These are phyloP conservation scores for Pichia insulana DNA, from an alignment of 805 yeast genomes.

Conservation along the genomic window DNA sequence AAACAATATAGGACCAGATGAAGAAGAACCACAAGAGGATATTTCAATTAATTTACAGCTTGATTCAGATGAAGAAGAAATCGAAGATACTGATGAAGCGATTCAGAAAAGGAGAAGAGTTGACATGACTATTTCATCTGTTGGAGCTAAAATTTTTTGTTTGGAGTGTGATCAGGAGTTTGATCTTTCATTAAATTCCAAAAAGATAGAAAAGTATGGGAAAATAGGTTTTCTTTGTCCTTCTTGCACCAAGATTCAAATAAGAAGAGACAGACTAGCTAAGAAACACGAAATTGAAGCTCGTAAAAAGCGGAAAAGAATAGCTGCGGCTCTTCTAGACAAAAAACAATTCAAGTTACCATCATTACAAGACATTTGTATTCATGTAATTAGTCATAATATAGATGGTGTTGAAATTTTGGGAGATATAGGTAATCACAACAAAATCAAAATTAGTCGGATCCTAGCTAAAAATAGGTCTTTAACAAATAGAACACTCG, in stretches of 20 bases:
- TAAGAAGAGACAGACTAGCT: conserved; percentile 35
- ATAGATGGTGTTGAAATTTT: conserved; percentile 70
- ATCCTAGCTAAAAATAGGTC: conserved; percentile 80
- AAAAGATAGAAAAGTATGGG: conserved; percentile 35
- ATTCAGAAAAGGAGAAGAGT: conserved; percentile 16
- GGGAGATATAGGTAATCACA: conserved; percentile 69
- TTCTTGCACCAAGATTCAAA: conserved; percentile 41
- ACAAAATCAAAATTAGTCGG: conserved; percentile 61
- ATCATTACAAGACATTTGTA: conserved; percentile 75
- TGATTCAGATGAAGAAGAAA: conserved; percentile 13
- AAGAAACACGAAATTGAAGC: conserved; percentile 51
- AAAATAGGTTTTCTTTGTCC: conserved; percentile 61
- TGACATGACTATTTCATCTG: conserved; percentile 10
- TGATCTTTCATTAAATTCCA: conserved; percentile 57
- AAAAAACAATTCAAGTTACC: conserved; percentile 55
- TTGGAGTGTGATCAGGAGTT: conserved; percentile 54
- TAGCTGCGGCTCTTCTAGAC: conserved; percentile 80
- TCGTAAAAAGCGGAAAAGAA: conserved; percentile 63
- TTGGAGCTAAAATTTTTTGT: conserved; percentile 35
- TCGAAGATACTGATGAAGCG: conserved; percentile 4
- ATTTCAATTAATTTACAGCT: conserved; percentile 2
- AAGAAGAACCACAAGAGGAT: not conserved
- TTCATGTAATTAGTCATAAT: conserved; percentile 52
- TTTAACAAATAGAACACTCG: conserved; percentile 59
- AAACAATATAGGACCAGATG: conserved; percentile 12